phyloP scores from a whole-genome alignment of 2,329 filamentous ascomycete genomes.

The Penicillium polonicum region DNA sequence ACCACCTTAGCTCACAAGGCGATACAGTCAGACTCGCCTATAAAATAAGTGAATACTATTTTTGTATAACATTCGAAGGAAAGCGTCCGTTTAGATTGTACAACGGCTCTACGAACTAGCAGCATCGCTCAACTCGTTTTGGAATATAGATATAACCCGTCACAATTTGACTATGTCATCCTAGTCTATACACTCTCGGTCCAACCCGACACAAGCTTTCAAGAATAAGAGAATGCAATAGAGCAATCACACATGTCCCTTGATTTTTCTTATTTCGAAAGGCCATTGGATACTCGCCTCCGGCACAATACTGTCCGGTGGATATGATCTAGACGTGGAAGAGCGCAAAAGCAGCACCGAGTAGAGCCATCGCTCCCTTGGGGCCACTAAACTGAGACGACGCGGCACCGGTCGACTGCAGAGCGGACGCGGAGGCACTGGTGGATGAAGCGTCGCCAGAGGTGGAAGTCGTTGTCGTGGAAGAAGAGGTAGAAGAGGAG shows the following conservation, averaged over 20 bases:
- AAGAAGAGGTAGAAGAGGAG: background rate
- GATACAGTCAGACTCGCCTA: no score
- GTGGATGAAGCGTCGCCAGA: background rate
- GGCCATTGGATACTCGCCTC: background rate
- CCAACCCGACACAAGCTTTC: background rate
- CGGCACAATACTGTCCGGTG: background rate
- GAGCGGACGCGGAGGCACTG: background rate
- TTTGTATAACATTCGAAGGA: no score
- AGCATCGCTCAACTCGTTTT: background rate
- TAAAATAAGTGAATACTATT: no score
- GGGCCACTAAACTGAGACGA: background rate
- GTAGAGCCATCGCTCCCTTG: constrained; percentile 1
- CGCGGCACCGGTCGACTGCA: background rate
- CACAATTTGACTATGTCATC: background rate
- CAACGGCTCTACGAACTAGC: background rate
- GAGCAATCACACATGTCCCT: background rate
- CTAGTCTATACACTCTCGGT: background rate
- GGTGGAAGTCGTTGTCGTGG: background rate
- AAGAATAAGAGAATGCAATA: background rate
- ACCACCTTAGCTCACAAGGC: no score
- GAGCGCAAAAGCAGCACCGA: constrained; percentile 7
- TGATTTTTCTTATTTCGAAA: background rate
- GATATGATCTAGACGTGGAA: background rate
- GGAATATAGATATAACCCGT: background rate
- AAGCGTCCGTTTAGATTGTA: no score